Evolutionary conservation across 352 stramenopile species (phyloP).

Genomic region (Phytophthora sp.): DNA sequence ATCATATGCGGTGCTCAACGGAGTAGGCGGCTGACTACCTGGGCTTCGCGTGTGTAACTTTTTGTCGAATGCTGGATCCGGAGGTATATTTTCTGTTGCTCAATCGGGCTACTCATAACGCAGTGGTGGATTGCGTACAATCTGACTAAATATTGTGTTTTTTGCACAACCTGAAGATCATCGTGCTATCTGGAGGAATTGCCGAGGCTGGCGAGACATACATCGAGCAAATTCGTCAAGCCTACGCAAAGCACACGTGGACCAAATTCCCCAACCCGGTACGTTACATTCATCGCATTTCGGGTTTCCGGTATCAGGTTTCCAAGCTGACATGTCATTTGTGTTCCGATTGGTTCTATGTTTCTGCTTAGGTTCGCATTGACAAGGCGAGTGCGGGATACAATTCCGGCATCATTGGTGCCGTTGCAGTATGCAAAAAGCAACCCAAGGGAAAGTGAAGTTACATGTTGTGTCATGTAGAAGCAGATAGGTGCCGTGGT

Average conservation of each 20-base stretch:
- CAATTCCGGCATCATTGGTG: slow-evolving; percentile 84
- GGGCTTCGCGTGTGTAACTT: slow-evolving; percentile 83
- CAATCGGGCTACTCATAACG: not conserved
- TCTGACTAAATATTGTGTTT: not conserved
- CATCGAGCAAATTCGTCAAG: slow-evolving; percentile 63
- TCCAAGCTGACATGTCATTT: slow-evolving; percentile 2
- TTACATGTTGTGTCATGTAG: slow-evolving; percentile 2
- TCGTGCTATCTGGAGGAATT: slow-evolving; percentile 80
- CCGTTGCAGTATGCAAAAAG: slow-evolving; percentile 52
- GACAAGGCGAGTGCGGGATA: slow-evolving; percentile 85
- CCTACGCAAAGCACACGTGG: slow-evolving; percentile 79
- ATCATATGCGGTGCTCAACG: slow-evolving; percentile 5
- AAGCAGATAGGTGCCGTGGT: not conserved
- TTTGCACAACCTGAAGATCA: slow-evolving; percentile 52
- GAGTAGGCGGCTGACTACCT: slow-evolving; percentile 78
- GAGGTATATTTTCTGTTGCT: slow-evolving; percentile 44
- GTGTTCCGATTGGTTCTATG: not conserved
- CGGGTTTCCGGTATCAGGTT: slow-evolving; percentile 2
- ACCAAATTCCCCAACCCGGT: slow-evolving; percentile 75
- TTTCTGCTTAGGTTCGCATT: slow-evolving; percentile 57
- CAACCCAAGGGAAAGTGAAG: slow-evolving; percentile 28
- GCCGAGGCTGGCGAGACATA: slow-evolving; percentile 76
- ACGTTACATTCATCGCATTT: slow-evolving; percentile 15
- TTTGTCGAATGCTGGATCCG: slow-evolving; percentile 76
- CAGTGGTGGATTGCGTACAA: not conserved